Evolutionary conservation across 2,329 filamentous ascomycete species (phyloP), one percentile per base, ranked within the genome.

Genomic region (Fusarium musae): DNA sequence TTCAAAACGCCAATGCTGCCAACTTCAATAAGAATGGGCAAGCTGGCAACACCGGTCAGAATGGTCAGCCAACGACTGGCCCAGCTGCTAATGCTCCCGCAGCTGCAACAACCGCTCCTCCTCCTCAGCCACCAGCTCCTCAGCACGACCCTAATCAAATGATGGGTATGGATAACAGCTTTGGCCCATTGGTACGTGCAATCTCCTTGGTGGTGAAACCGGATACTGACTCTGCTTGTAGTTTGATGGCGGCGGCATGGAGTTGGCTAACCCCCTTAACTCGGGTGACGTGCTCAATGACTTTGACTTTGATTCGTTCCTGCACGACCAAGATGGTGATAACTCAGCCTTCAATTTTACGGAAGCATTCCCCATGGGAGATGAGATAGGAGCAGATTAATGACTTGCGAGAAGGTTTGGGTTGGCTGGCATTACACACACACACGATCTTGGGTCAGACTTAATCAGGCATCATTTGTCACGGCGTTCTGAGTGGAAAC

Each of bases 261-360:
- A 88, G 63, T 88, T 90, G 78, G 84, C 86, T 61, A 88, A 90
- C 71, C 87, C 89, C 5, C 79, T 87, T 32, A 83, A 84, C 68
- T 85, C 85, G 10, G 82, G 82, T 60, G 87, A 92, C 77, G 90
- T 92, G 40, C 83, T 92, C 53, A 89, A 89, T 75, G 90, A 91
- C 72, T 92, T 92, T 75, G 90, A 92, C 70, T 85, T 92, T 74
- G 90, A 92, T 79, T 91, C 90, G 4, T 92, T 92, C 83, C 82
- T 92, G 12, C 89, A 92, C 71, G 85, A 87, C 66, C 84, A 85
- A 68, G 87, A 87, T 52, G 84, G 81, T 39, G 86, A 85, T 44
- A 83, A 83, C 46, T 80, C 82, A 47, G 80, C 78, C 9, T 92
- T 91, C 70, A 88, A 88, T 80, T 91, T 92, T 76, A 80, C 84